Base-by-base conservation (phyloP, 2,329 filamentous ascomycete species). In the Cladophialophora exuberans region DNA sequence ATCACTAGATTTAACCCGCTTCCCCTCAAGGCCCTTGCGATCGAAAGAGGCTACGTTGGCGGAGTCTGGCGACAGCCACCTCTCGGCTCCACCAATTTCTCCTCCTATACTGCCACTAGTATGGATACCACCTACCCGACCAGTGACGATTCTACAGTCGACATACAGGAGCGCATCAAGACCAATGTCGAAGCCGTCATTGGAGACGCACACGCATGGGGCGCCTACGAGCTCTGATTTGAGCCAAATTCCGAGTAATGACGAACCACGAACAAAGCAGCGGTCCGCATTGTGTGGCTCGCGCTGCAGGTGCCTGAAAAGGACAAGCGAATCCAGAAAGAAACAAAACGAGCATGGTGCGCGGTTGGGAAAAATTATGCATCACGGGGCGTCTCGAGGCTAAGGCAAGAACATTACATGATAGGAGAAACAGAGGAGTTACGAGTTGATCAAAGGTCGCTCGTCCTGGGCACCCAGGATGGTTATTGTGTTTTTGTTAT, bases 71-170 rank as follows among this genome's bases (percentile, higher is more conserved):
- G 60, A 54, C 61, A 57, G 44, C 61, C 52, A 11, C 39, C 57
- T 5, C 26, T 28, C 7, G 52, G 28, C 2, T 62, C 61, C 20
- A 61, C 60, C 1, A 60, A 59, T 39, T 58, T 59, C 10, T 62
- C 60, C 1, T 51, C 61, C 17, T 65, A 64, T 54, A 64, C 61
- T n/a, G 61, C 56, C 47, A 62, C 60, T 42, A 65, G 58, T 46
- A 35, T 65, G 33, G 57, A 60, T 15, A 62, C 60, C 9, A 38
- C 46, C 20, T 54, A 49, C 15, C 59, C 60, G 15, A 57, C 45
- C 3, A 44, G 43, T 28, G 52, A 57, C 4, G 38, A 46, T 26
- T 26, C 50, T 6, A 18, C 35, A 22, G 47, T 55, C 35, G 62
- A 64, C 36, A 60, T 59, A 33, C 60, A 61, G 28, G 62, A 64